Conservation (phyloP, 2,329 filamentous ascomycete genomes). For the Berkeleyomyces rouxiae region DNA sequence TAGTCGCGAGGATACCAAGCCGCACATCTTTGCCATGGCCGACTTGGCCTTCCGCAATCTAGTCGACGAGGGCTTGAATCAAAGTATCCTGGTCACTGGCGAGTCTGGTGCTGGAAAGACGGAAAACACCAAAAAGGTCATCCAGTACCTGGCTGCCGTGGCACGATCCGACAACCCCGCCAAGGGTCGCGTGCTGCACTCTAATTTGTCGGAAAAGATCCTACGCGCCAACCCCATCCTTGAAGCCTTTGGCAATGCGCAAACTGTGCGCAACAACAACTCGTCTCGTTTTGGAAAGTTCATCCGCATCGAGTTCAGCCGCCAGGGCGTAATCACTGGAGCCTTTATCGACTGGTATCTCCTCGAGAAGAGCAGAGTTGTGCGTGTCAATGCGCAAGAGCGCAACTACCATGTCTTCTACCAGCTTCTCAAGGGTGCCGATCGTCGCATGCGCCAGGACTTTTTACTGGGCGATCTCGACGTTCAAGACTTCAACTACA, state of each 20-base stretch:
- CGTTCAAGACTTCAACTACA: conserved; percentile 83
- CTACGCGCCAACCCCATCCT: conserved; percentile 90
- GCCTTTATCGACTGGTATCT: conserved; percentile 99
- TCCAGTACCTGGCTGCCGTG: conserved; percentile 92
- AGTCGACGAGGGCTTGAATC: conserved; percentile 86
- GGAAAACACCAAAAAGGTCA: conserved; percentile 98
- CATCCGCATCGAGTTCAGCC: conserved; percentile 88
- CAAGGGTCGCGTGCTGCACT: conserved; percentile 46
- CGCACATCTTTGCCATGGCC: conserved; percentile 94
- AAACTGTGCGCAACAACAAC: conserved; percentile 95
- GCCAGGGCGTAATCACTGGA: conserved; percentile 76
- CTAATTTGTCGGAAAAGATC: conserved; percentile 90
- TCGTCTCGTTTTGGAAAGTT: conserved; percentile 98
- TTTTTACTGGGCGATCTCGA: conserved; percentile 60
- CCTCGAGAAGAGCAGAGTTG: conserved; percentile 92
- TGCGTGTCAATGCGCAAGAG: conserved; percentile 72
- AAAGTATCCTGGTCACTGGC: conserved; percentile 94
- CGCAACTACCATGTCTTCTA: conserved; percentile 98
- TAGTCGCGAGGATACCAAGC: conserved; percentile 81
- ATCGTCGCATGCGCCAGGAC: conserved; percentile 52
- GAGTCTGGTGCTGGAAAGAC: conserved; percentile 98
- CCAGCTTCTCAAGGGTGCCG: conserved; percentile 76
- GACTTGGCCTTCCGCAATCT: conserved; percentile 92
- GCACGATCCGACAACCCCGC: conserved; percentile 63
- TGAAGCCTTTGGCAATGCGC: conserved; percentile 94